Percentiles rank a stretch among this genome's conserved stretches.
These are phyloP conservation scores for Rhodotorula diobovata DNA, from an alignment of 768 basidiomycete species.

Conservation along the genomic window DNA sequence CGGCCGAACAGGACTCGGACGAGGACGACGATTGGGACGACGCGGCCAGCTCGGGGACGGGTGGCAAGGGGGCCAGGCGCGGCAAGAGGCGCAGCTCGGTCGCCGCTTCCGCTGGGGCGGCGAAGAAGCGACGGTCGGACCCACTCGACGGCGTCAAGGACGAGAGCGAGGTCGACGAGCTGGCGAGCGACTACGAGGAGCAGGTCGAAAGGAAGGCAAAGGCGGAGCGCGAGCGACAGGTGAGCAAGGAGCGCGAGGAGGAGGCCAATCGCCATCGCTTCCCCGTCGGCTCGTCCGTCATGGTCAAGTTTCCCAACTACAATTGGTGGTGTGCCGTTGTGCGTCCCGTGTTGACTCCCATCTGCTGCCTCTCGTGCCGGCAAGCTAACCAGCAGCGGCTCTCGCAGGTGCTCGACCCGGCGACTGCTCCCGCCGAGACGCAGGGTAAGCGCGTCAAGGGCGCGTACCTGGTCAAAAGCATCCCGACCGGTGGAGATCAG, in stretches of 20 bases:
- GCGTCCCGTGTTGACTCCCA: background rate
- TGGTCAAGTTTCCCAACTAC: conserved; percentile 15
- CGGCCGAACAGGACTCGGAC: background rate
- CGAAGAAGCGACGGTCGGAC: background rate
- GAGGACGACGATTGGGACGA: background rate
- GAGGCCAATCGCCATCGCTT: background rate
- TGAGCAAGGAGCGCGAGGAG: background rate
- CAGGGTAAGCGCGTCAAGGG: conserved; percentile 8
- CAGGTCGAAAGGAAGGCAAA: background rate
- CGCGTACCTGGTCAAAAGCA: conserved; percentile 7
- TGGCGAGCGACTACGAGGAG: conserved; percentile 14
- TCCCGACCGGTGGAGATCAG: conserved; percentile 15
- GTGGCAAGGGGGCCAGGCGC: background rate
- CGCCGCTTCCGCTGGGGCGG: background rate
- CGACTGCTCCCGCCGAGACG: background rate
- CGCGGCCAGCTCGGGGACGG: background rate
- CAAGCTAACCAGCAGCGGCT: too few species aligned
- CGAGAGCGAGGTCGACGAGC: conserved; percentile 14
- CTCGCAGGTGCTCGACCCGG: conserved; percentile 7
- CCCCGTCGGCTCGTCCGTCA: background rate
- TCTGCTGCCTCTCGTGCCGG: background rate
- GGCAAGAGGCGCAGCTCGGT: background rate
- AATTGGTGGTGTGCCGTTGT: background rate
- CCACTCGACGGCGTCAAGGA: background rate
- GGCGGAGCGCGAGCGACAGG: background rate